Evolutionary conservation across 2,329 filamentous ascomycete species (phyloP), one percentile per base, ranked within the genome.

Genomic region (Akanthomyces dipterigenus): DNA sequence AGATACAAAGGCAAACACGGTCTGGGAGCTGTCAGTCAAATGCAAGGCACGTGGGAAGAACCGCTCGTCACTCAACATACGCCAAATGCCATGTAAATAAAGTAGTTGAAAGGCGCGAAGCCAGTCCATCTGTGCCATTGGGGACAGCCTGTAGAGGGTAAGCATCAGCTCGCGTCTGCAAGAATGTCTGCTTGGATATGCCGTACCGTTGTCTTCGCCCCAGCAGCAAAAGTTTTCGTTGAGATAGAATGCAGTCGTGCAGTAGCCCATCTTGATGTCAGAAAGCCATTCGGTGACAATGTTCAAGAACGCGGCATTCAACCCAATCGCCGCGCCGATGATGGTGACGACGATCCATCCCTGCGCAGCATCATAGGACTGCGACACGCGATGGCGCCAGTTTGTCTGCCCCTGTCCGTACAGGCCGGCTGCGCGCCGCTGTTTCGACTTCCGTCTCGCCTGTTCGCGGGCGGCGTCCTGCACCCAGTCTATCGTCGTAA

Each of bases 221-320:
- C 93, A 99, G 73, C 95, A 99, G 76, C 95, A 99, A 74, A 99
- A 99, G 72, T 85, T 89, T 80, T 98, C 91, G 74, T 99, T 99
- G 62, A 99, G 82, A 72, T 99, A 99, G 74, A 98, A 99, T 3
- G 88, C 93, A 9, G 93, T 97, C 14, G 87, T 89, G 80, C 95
- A 99, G 75, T 97, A 88, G n/a, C 95, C 95, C 70, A 93, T 80
- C 78, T 98, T 99, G 72, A 97, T 88, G 76, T 99, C 95, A 40
- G 91, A 89, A 64, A 99, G 79, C 93, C 95, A 99, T 76, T 99
- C 95, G 11, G 93, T 98, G 48, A 96, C 85, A 66, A 99, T 98
- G 71, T 96, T 98, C 63, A 99, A 78, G 63, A 96, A 87, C 0
- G 91, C 95, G 18, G 95, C 93, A 71, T 96, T 98, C 64, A 98